These are phyloP conservation scores for Verticillium dahliae DNA, from an alignment of 2,329 filamentous ascomycete genomes.

Conservation along the genomic window DNA sequence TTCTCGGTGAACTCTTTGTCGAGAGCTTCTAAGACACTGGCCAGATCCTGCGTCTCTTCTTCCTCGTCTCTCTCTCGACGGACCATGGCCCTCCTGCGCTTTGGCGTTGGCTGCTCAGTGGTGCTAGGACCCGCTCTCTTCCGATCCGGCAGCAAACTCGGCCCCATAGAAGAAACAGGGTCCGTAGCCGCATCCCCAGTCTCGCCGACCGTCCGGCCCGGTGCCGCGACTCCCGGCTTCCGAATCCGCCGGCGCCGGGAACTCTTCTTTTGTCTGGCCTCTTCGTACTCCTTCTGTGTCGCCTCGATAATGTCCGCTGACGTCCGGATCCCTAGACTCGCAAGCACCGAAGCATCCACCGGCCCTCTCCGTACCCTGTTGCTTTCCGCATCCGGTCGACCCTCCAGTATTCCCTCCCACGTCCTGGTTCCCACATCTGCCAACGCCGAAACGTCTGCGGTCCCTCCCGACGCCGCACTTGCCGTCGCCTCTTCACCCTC, in stretches of 20 bases:
- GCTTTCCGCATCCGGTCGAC: too few species aligned
- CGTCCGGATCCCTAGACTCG: neutral
- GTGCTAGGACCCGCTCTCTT: neutral
- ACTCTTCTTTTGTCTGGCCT: neutral
- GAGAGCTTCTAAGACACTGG: constrained; percentile 4
- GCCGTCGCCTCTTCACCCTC: too few species aligned
- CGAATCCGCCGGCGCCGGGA: neutral
- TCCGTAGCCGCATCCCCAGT: neutral
- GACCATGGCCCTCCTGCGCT: neutral
- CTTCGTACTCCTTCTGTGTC: neutral
- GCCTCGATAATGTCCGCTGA: neutral
- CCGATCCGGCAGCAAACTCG: neutral
- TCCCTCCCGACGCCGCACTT: too few species aligned
- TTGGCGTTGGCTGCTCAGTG: neutral
- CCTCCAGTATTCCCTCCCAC: too few species aligned
- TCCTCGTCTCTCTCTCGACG: neutral
- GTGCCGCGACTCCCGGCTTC: neutral
- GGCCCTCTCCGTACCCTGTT: neutral
- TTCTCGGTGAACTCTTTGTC: constrained; percentile 6
- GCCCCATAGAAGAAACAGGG: neutral
- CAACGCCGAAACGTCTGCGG: too few species aligned
- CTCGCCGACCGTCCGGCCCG: neutral
- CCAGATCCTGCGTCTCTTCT: neutral
- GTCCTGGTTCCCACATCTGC: too few species aligned
- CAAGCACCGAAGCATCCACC: neutral